Conservation (phyloP, 225 moss, liverwort and hornwort genomes). For the Physcomitrium patens region DNA sequence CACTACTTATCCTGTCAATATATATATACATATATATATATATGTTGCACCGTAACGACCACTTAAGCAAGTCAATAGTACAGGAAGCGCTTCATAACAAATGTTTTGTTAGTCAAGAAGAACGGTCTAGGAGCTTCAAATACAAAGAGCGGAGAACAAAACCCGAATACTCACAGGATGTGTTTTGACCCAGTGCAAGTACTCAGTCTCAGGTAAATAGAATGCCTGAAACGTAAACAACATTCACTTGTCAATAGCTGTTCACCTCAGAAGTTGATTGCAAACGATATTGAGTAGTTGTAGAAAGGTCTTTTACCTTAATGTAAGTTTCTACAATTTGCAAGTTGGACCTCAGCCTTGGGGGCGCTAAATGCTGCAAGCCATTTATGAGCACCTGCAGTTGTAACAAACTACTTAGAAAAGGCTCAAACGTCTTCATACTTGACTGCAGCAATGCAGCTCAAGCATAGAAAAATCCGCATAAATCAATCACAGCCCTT, state of each 20-base stretch:
- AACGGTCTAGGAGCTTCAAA: not conserved
- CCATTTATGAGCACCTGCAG: slow-evolving; percentile 91
- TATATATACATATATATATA: no score
- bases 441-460: slow-evolving; percentile 15
- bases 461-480: slow-evolving; percentile 12
- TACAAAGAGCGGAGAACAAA: not conserved
- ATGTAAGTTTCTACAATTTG: slow-evolving; percentile 89
- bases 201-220: slow-evolving; percentile 98
- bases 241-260: slow-evolving; percentile 1
- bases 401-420: slow-evolving; percentile 24
- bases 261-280: slow-evolving; percentile 1
- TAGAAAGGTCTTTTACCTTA: slow-evolving; percentile 58
- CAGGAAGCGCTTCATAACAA: slow-evolving; percentile 1
- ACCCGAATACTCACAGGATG: slow-evolving; percentile 79
- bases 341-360: slow-evolving; percentile 81
- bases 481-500: slow-evolving; percentile 6
- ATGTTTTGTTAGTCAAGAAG: not conserved
- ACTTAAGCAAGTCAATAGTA: not conserved
- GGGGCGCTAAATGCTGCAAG: slow-evolving; percentile 90
- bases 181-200: slow-evolving; percentile 92
- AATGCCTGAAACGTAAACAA: slow-evolving; percentile 64
- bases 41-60: not conserved
- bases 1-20: not conserved
- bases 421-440: not conserved
- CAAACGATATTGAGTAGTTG: not conserved